These are phyloP conservation scores for Madurella fahalii DNA, from an alignment of 2,329 filamentous ascomycete genomes.

Conservation along the genomic window DNA sequence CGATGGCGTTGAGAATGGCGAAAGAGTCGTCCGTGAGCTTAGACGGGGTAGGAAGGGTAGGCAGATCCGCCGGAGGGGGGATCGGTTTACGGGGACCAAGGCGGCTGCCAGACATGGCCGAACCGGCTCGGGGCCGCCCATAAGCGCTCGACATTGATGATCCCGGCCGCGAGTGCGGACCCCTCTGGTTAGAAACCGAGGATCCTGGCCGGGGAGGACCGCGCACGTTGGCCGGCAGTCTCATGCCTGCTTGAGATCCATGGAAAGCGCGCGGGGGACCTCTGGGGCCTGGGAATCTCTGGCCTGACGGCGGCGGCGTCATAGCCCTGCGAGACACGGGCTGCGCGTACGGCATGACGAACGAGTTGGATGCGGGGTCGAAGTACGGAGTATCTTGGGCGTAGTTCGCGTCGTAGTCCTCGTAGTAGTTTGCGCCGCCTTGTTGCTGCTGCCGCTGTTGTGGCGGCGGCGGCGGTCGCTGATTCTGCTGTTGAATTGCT, in stretches of 20 bases:
- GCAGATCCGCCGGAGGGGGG: constrained; percentile 70
- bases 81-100: constrained; percentile 41
- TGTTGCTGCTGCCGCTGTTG: constrained; percentile 13
- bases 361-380: constrained; percentile 64
- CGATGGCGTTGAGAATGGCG: constrained; percentile 62
- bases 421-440: constrained; percentile 48
- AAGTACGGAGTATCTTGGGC: constrained; percentile 64
- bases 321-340: constrained; percentile 85
- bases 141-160: constrained; percentile 54
- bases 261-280: constrained; percentile 37
- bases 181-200: constrained; percentile 28
- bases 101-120: constrained; percentile 45
- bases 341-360: constrained; percentile 79
- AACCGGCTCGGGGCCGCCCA: constrained; percentile 46
- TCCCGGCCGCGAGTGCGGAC: constrained; percentile 42
- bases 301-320: constrained; percentile 76
- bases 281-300: constrained; percentile 41
- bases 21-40: constrained; percentile 80
- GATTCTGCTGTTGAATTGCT: constrained; percentile 22
- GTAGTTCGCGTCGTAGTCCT: constrained; percentile 71
- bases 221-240: constrained; percentile 41
- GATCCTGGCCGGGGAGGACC: constrained; percentile 34
- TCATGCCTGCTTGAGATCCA: constrained; percentile 49
- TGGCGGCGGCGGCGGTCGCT: constrained; percentile 16
- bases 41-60: constrained; percentile 76